Percentiles rank a stretch among this genome's conserved stretches.
These are phyloP conservation scores for Termitomyces sp. DNA, from an alignment of 768 basidiomycete species.

Conservation along the genomic window DNA sequence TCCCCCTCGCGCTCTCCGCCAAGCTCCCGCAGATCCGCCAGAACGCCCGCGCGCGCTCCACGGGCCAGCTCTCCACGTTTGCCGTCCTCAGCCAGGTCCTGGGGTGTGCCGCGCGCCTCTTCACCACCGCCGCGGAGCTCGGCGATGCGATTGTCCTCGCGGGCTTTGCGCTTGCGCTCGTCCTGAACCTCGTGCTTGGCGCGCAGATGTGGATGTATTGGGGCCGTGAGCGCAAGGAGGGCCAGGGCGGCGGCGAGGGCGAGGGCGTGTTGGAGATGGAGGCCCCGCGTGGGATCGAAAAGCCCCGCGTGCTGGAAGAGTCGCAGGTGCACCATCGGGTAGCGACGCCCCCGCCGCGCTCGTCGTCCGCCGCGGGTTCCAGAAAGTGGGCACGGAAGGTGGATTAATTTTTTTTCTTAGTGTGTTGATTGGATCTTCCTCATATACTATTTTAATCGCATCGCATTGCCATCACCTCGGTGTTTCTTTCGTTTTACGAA, in stretches of 20 bases:
- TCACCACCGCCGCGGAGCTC: conserved; percentile 90
- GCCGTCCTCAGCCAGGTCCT: conserved; percentile 84
- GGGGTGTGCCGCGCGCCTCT: conserved; percentile 88
- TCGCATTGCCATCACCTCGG: too few species aligned
- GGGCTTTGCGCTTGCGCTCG: conserved; percentile 78
- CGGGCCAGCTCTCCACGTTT: conserved; percentile 92
- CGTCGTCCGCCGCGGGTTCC: conserved; percentile 41
- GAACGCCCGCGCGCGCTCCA: conserved; percentile 69
- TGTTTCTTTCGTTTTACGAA: too few species aligned
- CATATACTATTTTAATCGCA: not conserved
- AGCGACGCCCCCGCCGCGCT: conserved; percentile 35
- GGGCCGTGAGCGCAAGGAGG: conserved; percentile 31
- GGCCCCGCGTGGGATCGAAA: conserved; percentile 1
- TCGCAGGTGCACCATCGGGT: conserved; percentile 31
- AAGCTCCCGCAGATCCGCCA: conserved; percentile 92
- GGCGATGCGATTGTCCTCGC: conserved; percentile 75
- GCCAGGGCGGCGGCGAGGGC: not conserved
- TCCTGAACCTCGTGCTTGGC: conserved; percentile 81
- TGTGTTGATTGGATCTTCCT: conserved; percentile 13
- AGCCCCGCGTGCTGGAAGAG: too few species aligned
- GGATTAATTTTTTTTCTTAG: conserved; percentile 36
- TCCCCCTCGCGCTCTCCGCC: conserved; percentile 87
- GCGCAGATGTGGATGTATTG: conserved; percentile 82
- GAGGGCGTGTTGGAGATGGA: conserved; percentile 13
- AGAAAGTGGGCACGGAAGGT: conserved; percentile 74